These are phyloP conservation scores for Vitis vinifera DNA, from an alignment of 164 flowering plant species.

Conservation along the genomic window DNA sequence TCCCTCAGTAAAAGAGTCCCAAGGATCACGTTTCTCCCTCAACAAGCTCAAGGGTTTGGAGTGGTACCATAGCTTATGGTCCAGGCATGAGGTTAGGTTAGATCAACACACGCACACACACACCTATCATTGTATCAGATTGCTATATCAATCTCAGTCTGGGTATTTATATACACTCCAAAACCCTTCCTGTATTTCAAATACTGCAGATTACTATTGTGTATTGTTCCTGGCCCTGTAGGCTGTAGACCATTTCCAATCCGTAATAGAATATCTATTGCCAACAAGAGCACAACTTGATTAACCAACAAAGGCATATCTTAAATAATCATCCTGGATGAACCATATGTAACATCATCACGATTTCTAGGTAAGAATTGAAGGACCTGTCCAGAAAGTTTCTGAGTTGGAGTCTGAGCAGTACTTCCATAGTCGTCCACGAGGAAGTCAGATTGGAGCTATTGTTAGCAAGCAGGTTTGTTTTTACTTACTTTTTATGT, in stretches of 20 bases:
- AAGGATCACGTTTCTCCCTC: background rate
- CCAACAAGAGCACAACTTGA: background rate
- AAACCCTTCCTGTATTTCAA: too few relatives aligned
- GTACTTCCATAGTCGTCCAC: constrained; percentile 90
- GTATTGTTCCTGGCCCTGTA: background rate
- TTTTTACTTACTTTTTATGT: constrained; percentile 2
- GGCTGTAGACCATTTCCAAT: background rate
- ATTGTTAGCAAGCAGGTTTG: constrained; percentile 82
- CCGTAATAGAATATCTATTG: background rate
- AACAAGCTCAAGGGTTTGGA: too few relatives aligned
- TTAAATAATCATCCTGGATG: constrained; percentile 4
- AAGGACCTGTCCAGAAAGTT: constrained; percentile 82
- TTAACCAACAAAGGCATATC: background rate
- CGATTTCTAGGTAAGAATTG: constrained; percentile 73
- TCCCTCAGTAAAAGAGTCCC: background rate
- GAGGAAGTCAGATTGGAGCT: constrained; percentile 93
- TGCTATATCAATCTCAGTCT: too few relatives aligned
- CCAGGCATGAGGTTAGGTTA: too few relatives aligned
- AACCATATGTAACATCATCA: background rate
- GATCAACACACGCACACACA: too few relatives aligned
- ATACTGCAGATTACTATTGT: too few relatives aligned
- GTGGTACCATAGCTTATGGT: too few relatives aligned
- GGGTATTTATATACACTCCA: too few relatives aligned
- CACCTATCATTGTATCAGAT: too few relatives aligned
- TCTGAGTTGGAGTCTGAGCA: constrained; percentile 87